A percentile compares a stretch with the other conserved stretches of the same genome.
phyloP scores from a whole-genome alignment of 495 filamentous ascomycete genomes.

The Gamarada debralockiae region DNA sequence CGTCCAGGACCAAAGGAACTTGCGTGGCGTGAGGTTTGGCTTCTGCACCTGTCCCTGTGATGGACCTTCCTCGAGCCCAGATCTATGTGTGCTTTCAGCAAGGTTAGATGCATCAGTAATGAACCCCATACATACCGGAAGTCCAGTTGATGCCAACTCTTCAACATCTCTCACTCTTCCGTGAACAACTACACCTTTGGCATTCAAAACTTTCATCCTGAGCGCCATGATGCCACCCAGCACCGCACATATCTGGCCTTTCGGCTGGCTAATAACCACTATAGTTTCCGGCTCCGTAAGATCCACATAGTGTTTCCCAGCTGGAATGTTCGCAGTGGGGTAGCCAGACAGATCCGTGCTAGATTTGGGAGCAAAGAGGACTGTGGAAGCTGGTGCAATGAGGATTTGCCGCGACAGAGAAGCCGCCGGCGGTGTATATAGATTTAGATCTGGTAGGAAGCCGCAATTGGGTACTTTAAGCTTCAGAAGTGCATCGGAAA shows the following conservation, averaged over 20 bases:
- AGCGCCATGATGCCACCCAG: conserved; percentile 66
- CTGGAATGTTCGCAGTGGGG: conserved; percentile 31
- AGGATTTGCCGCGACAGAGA: conserved; percentile 4
- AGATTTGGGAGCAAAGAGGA: conserved; percentile 54
- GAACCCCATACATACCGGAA: conserved; percentile 39
- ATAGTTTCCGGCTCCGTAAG: conserved; percentile 46
- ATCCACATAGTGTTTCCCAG: conserved; percentile 58
- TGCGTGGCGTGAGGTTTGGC: conserved; percentile 52
- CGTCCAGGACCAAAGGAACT: conserved; percentile 46
- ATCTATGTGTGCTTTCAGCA: conserved; percentile 32
- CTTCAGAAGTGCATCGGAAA: conserved; percentile 61
- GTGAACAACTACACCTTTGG: conserved; percentile 50
- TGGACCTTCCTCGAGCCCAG: conserved; percentile 53
- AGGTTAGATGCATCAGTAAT: not conserved
- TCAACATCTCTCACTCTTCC: conserved; percentile 61
- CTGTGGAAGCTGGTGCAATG: conserved; percentile 59
- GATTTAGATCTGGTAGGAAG: conserved; percentile 55
- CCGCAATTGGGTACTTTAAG: conserved; percentile 56
- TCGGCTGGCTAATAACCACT: conserved; percentile 56
- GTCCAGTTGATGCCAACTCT: conserved; percentile 40
- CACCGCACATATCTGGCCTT: conserved; percentile 56
- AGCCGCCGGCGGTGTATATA: not conserved
- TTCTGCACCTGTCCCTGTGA: conserved; percentile 58
- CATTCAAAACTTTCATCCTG: conserved; percentile 51
- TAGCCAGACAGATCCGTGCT: conserved; percentile 1